phyloP scores from a whole-genome alignment of 495 filamentous ascomycete genomes.

The Xylaria palmicola region DNA sequence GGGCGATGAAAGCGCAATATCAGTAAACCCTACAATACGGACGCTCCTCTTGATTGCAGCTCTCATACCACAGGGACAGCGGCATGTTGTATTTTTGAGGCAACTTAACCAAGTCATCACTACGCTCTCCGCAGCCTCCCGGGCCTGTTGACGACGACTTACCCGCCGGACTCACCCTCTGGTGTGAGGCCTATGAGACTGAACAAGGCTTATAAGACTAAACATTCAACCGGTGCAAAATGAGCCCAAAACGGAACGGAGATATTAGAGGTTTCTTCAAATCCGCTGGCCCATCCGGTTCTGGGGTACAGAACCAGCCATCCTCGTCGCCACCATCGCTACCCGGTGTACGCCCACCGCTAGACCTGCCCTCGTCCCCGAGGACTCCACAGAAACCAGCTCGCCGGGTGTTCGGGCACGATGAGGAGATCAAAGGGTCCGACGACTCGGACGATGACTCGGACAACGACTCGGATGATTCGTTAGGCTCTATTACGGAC shows the following conservation, averaged over 20 bases:
- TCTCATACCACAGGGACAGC: not conserved
- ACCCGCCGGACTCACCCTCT: not conserved
- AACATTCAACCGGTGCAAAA: not conserved
- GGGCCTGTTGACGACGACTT: too few relatives aligned
- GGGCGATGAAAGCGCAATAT: too few relatives aligned
- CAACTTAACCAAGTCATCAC: not conserved
- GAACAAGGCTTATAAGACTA: not conserved
- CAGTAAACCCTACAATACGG: not conserved
- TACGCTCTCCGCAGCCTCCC: not conserved
- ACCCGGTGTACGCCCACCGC: not conserved
- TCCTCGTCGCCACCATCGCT: conserved; percentile 12
- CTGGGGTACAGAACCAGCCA: conserved; percentile 15
- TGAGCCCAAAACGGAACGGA: conserved; percentile 17
- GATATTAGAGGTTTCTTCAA: conserved; percentile 39
- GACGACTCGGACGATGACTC: conserved; percentile 62
- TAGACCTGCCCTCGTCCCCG: conserved; percentile 23
- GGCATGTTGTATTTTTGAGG: not conserved
- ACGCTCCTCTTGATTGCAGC: not conserved
- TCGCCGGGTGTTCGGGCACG: conserved; percentile 26
- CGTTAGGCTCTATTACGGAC: conserved; percentile 27
- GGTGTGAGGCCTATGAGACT: not conserved
- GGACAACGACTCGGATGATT: conserved; percentile 54
- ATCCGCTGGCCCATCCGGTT: conserved; percentile 15
- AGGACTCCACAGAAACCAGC: conserved; percentile 30
- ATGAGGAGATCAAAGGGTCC: conserved; percentile 61